Evolutionary conservation across 2,329 filamentous ascomycete species (phyloP).

Genomic region (Chaetomiaceae sp.): DNA sequence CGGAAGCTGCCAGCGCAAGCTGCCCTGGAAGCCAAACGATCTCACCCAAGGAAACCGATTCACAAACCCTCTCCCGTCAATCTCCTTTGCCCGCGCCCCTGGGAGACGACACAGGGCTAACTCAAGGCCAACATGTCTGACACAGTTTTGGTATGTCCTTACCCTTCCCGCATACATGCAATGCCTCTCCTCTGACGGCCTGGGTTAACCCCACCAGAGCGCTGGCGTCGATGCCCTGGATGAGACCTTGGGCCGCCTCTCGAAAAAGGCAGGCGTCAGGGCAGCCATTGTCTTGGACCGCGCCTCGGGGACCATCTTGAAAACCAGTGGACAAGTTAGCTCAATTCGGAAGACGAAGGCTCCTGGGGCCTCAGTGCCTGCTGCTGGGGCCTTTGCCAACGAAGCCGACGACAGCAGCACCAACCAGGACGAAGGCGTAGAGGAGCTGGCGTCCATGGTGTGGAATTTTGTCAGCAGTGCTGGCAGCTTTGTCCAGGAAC

Average conservation of each 20-base stretch:
- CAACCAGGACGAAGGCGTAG: constrained; percentile 54
- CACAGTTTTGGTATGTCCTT: constrained; percentile 19
- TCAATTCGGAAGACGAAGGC: constrained; percentile 45
- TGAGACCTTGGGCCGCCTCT: constrained; percentile 62
- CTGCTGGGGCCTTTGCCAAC: constrained; percentile 42
- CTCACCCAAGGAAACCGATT: no score
- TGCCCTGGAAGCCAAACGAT: no score
- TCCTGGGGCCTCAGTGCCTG: constrained; percentile 17
- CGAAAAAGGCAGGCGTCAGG: constrained; percentile 74
- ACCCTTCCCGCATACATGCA: not conserved
- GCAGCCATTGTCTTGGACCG: constrained; percentile 73
- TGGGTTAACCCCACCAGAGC: constrained; percentile 14
- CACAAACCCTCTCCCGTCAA: no score
- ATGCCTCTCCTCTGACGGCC: constrained; percentile 6
- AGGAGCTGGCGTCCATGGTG: constrained; percentile 70
- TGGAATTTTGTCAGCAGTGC: constrained; percentile 70
- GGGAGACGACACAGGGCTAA: no score
- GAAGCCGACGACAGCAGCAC: constrained; percentile 39
- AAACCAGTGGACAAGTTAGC: constrained; percentile 65
- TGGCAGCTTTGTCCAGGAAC: constrained; percentile 62
- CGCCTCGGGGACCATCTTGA: constrained; percentile 66
- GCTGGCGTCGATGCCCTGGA: constrained; percentile 56
- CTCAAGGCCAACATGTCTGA: constrained; percentile 17
- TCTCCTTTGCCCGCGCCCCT: no score
- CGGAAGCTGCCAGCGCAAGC: no score